Evolutionary conservation across 2,329 filamentous ascomycete genomes (phyloP).

Genomic region (Trichoderma breve): DNA sequence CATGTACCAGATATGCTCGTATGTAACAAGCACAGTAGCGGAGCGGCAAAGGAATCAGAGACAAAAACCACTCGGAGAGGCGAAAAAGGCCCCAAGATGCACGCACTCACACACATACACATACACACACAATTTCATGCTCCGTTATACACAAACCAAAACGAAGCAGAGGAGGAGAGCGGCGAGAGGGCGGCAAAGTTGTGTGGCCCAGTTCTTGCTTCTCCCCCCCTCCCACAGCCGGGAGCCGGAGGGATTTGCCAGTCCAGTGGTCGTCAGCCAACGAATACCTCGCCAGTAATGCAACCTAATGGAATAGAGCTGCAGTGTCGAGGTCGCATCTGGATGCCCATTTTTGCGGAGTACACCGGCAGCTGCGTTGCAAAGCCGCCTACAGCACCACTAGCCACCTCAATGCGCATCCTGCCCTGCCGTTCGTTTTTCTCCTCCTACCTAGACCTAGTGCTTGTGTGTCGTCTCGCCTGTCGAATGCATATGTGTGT

Average conservation of each 20-base stretch:
- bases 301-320: conserved; percentile 13
- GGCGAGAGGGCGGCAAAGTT: not conserved
- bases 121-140: not conserved
- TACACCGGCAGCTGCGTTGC: conserved; percentile 7
- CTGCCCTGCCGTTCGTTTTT: conserved; percentile 1
- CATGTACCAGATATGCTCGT: not conserved
- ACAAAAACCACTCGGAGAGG: not conserved
- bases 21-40: not conserved
- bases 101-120: not conserved
- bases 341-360: conserved; percentile 17
- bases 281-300: conserved; percentile 8
- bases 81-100: not conserved
- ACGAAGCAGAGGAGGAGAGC: not conserved
- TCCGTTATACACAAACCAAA: not conserved
- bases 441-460: not conserved
- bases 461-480: conserved; percentile 5
- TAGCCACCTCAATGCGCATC: not conserved
- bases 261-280: not conserved
- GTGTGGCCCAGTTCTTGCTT: not conserved
- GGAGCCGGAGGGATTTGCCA: conserved; percentile 10
- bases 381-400: not conserved
- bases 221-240: conserved; percentile 10
- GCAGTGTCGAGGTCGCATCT: conserved; percentile 11
- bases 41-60: not conserved
- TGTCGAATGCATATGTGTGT: not conserved